phyloP scores from a whole-genome alignment of 495 filamentous ascomycete species.

The Penicillium psychrofluorescens region DNA sequence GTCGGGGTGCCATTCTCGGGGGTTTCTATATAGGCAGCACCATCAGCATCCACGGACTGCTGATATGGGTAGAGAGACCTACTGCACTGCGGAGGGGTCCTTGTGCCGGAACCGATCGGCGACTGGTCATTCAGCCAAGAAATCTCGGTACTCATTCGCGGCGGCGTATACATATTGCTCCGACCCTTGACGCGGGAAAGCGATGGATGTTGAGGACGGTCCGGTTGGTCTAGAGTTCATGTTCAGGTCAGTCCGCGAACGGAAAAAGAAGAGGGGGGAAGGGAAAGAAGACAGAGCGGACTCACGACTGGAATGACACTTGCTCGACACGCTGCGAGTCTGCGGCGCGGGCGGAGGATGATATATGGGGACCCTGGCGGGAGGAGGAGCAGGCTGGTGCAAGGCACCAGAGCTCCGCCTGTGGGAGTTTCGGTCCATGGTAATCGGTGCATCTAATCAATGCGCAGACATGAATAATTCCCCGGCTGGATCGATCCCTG shows the following conservation, averaged over 20 bases:
- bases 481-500: constrained; percentile 11
- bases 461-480: too few species aligned
- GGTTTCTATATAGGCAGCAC: constrained; percentile 12
- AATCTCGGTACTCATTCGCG: constrained; percentile 19
- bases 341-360: constrained; percentile 14
- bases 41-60: constrained; percentile 5
- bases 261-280: background rate
- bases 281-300: constrained; percentile 1
- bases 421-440: constrained; percentile 25
- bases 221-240: constrained; percentile 11
- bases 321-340: constrained; percentile 11
- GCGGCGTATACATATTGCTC: constrained; percentile 31
- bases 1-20: constrained; percentile 21
- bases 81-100: constrained; percentile 19
- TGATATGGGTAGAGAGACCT: background rate
- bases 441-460: background rate
- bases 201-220: constrained; percentile 26
- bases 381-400: constrained; percentile 17
- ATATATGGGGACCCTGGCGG: constrained; percentile 15
- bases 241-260: constrained; percentile 2
- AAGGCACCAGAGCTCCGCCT: constrained; percentile 21
- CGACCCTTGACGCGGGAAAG: constrained; percentile 31
- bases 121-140: constrained; percentile 33
- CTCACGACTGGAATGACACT: constrained; percentile 19
- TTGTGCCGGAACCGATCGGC: constrained; percentile 7